Percentiles rank a stretch among this genome's conserved stretches.
Conservation (phyloP, 352 stramenopile genomes). For the Phytopythium kandeliae region DNA sequence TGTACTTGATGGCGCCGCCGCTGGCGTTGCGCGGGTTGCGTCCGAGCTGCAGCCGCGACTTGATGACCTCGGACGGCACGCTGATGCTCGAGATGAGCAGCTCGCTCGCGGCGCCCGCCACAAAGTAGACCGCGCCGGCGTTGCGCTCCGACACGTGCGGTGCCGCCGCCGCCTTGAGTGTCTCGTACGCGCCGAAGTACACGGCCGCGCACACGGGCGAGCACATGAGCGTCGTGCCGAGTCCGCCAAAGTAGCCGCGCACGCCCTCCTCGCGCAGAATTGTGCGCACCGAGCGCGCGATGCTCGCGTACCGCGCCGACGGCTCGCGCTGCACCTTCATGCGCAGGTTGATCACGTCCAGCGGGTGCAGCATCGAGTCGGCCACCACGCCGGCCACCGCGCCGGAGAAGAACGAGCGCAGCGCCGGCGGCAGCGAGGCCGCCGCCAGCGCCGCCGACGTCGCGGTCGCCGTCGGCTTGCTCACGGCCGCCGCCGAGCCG, state of each 20-base stretch:
- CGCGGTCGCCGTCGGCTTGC: conserved; percentile 21
- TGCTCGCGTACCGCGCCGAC: conserved; percentile 53
- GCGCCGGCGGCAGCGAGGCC: conserved; percentile 30
- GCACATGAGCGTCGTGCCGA: conserved; percentile 67
- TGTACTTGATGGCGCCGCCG: conserved; percentile 60
- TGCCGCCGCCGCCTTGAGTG: conserved; percentile 50
- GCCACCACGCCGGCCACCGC: conserved; percentile 66
- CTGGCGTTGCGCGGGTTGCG: conserved; percentile 64
- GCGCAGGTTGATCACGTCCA: conserved; percentile 80
- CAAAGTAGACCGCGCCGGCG: conserved; percentile 57
- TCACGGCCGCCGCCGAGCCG: conserved; percentile 3
- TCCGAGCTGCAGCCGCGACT: conserved; percentile 68
- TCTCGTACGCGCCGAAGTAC: conserved; percentile 81
- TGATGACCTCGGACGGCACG: conserved; percentile 80
- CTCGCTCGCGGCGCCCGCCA: conserved; percentile 59
- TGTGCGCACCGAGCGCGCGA: conserved; percentile 50
- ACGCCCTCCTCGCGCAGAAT: conserved; percentile 65
- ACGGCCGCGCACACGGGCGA: conserved; percentile 65
- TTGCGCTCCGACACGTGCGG: conserved; percentile 42
- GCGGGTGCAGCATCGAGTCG: conserved; percentile 69
- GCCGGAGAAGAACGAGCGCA: conserved; percentile 60
- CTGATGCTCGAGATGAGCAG: conserved; percentile 61
- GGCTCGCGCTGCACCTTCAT: conserved; percentile 71
- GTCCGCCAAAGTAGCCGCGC: conserved; percentile 63
- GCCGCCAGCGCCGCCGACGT: conserved; percentile 18